phyloP scores from a whole-genome alignment of 106 monocot genomes.

The Platanthera zijinensis region DNA sequence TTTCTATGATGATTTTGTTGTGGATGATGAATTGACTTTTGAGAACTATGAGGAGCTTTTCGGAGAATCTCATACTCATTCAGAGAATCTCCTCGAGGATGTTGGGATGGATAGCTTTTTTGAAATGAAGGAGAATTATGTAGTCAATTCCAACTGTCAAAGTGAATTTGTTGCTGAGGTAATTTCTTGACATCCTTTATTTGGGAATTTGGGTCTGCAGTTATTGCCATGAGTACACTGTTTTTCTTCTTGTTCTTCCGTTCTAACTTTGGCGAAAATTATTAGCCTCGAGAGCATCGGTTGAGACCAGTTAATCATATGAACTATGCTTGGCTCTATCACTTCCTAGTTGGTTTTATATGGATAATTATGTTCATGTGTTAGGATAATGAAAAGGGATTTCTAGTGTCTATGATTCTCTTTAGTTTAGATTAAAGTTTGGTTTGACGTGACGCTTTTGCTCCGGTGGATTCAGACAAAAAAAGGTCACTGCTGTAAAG shows the following conservation, averaged over 20 bases:
- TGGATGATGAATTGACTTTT: conserved; percentile 61
- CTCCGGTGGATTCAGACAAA: no score
- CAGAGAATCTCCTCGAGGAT: conserved; percentile 53
- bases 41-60: conserved; percentile 80
- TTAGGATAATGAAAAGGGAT: neutral
- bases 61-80: conserved; percentile 35
- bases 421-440: no score
- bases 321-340: neutral
- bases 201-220: neutral
- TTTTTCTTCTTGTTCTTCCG: neutral
- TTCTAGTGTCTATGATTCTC: no score
- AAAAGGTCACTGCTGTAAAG: no score
- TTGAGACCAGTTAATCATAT: neutral
- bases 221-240: neutral
- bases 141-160: conserved; percentile 35
- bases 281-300: neutral
- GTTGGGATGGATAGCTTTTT: conserved; percentile 58
- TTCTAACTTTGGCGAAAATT: neutral
- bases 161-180: conserved; percentile 33
- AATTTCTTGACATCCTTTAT: neutral
- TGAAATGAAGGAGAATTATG: conserved; percentile 41
- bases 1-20: conserved; percentile 34
- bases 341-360: neutral
- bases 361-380: neutral
- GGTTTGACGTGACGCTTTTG: no score